These are phyloP conservation scores for Phytopythium litorale DNA, from an alignment of 352 stramenopile genomes.

Conservation along the genomic window DNA sequence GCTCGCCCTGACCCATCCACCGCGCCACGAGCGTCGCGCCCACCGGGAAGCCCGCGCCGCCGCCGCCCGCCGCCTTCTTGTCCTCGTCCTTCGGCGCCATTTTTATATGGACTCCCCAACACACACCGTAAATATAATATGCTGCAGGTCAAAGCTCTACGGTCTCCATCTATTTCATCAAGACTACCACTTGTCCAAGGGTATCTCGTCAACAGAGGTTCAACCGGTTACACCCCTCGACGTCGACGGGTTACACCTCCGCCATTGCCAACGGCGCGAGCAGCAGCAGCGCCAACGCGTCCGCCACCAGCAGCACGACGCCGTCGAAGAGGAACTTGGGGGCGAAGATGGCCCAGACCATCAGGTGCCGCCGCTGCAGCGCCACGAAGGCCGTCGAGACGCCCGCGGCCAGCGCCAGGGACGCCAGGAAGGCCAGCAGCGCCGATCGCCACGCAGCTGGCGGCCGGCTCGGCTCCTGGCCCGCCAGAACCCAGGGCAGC, in stretches of 20 bases:
- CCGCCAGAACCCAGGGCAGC: constrained; percentile 27
- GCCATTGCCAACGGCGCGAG: constrained; percentile 4
- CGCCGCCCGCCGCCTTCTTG: constrained; percentile 12
- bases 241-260: background rate
- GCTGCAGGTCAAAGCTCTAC: background rate
- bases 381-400: constrained; percentile 85
- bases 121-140: background rate
- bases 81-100: constrained; percentile 7
- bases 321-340: constrained; percentile 90
- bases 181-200: background rate
- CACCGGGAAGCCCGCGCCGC: constrained; percentile 37
- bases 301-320: constrained; percentile 49
- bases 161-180: background rate
- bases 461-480: background rate
- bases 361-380: constrained; percentile 85
- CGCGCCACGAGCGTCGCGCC: constrained; percentile 58
- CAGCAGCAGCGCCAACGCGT: constrained; percentile 40
- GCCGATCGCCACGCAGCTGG: constrained; percentile 2
- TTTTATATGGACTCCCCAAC: too few relatives aligned
- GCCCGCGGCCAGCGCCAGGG: constrained; percentile 52
- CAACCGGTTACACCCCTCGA: background rate
- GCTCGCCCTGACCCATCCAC: constrained; percentile 79
- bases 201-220: background rate
- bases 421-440: constrained; percentile 28
- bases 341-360: constrained; percentile 93